These are phyloP conservation scores for Pseudogymnoascus sp. DNA, from an alignment of 2,329 filamentous ascomycete genomes.

Conservation along the genomic window DNA sequence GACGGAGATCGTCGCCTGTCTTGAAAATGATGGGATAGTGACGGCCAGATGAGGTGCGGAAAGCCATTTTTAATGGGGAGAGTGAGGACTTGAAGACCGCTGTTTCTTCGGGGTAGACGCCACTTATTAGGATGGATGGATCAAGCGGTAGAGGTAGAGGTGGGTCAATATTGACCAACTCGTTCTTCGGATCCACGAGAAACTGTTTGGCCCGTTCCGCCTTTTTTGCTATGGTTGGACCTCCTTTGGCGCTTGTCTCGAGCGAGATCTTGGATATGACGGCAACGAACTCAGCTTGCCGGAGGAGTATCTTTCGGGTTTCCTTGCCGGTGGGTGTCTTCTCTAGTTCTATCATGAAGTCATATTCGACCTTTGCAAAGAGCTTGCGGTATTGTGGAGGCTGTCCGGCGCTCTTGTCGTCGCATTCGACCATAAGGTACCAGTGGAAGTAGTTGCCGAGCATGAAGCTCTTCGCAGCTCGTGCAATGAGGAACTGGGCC, in stretches of 20 bases:
- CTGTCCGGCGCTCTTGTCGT: conserved; percentile 64
- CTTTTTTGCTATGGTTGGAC: conserved; percentile 62
- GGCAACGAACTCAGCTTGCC: conserved; percentile 84
- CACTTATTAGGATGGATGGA: conserved; percentile 70
- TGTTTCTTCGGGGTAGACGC: conserved; percentile 75
- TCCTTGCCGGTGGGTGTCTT: conserved; percentile 63
- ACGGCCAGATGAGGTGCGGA: conserved; percentile 69
- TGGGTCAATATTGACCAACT: conserved; percentile 73
- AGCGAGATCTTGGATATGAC: conserved; percentile 82
- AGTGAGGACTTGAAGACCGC: conserved; percentile 94
- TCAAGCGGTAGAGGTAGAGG: conserved; percentile 85
- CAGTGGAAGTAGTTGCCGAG: conserved; percentile 95
- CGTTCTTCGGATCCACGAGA: conserved; percentile 82
- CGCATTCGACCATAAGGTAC: conserved; percentile 98
- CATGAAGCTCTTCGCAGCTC: conserved; percentile 80
- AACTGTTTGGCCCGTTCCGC: conserved; percentile 78
- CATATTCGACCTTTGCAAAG: conserved; percentile 88
- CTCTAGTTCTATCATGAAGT: conserved; percentile 87
- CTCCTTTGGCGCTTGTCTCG: conserved; percentile 65
- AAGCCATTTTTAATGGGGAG: conserved; percentile 83
- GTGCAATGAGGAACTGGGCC: conserved; percentile 79
- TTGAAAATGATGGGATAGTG: conserved; percentile 96
- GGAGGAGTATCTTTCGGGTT: conserved; percentile 66
- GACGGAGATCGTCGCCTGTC: conserved; percentile 88
- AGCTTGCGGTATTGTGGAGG: conserved; percentile 70